Percentiles rank a stretch among this genome's conserved stretches.
Conservation (phyloP, 768 basidiomycete species). For the Leccinum sublutescens region DNA sequence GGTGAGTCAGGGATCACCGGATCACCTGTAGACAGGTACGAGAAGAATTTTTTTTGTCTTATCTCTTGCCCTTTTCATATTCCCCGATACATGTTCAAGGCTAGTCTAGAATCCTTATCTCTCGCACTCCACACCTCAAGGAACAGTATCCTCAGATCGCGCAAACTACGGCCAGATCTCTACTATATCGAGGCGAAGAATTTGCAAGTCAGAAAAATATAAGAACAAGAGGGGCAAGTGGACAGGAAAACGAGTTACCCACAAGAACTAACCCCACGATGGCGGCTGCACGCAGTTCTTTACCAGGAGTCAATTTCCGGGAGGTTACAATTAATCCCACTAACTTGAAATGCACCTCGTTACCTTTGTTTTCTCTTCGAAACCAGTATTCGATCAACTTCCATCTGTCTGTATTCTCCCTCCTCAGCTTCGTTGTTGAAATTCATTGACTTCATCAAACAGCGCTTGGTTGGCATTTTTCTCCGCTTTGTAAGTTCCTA, state of each 20-base stretch:
- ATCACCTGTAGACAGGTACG: neutral
- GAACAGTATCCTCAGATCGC: neutral
- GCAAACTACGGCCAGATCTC: neutral
- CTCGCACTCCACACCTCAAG: neutral
- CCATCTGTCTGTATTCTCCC: conserved; percentile 39
- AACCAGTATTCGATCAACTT: conserved; percentile 50
- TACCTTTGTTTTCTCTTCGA: conserved; percentile 49
- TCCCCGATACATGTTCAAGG: neutral
- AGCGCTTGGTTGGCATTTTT: conserved; percentile 46
- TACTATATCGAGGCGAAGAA: neutral
- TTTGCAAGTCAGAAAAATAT: neutral
- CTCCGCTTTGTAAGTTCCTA: conserved; percentile 40
- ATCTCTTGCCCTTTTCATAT: too few species aligned
- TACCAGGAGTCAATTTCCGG: too few species aligned
- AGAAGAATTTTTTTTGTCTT: neutral
- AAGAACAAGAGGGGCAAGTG: neutral
- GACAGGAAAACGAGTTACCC: neutral
- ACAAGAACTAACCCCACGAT: neutral
- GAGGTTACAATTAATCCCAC: conserved; percentile 3
- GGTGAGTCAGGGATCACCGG: too few species aligned
- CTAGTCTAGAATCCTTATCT: conserved; percentile 36
- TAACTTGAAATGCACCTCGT: conserved; percentile 50
- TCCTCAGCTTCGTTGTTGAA: neutral
- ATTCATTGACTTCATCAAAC: conserved; percentile 10
- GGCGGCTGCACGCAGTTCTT: too few species aligned